Evolutionary conservation across 2,329 filamentous ascomycete genomes (phyloP).

Genomic region (Aurifilum marmelostoma): DNA sequence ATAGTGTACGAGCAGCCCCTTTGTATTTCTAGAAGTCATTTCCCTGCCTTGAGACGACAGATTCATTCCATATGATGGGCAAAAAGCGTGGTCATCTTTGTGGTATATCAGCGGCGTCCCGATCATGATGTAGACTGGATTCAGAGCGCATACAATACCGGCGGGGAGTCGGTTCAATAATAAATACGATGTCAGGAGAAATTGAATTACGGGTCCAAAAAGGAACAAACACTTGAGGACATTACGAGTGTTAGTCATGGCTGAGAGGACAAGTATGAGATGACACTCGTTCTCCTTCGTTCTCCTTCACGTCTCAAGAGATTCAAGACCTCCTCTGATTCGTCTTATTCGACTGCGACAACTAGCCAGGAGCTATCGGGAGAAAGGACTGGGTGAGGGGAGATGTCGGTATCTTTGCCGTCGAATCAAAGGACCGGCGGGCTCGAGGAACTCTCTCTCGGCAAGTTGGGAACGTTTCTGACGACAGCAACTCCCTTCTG

Average conservation of each 20-base stretch:
- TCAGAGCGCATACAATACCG: neutral
- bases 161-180: neutral
- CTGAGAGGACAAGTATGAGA: neutral
- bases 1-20: neutral
- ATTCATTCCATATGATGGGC: neutral
- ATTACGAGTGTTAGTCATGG: neutral
- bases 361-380: too few relatives aligned
- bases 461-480: too few relatives aligned
- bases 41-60: neutral
- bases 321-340: neutral
- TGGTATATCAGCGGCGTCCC: conserved; percentile 2
- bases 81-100: neutral
- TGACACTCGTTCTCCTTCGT: too few relatives aligned
- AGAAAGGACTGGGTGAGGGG: neutral
- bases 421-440: too few relatives aligned
- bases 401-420: neutral
- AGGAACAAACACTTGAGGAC: neutral
- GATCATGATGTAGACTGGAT: neutral
- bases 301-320: neutral
- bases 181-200: neutral
- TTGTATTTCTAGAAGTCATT: neutral
- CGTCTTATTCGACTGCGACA: neutral
- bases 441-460: too few relatives aligned
- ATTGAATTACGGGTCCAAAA: neutral
- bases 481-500: neutral